A percentile compares a stretch with the other conserved stretches of the same genome.
phyloP scores from a whole-genome alignment of 73 alveolate genomes.

The Tetrahymena borealis region DNA sequence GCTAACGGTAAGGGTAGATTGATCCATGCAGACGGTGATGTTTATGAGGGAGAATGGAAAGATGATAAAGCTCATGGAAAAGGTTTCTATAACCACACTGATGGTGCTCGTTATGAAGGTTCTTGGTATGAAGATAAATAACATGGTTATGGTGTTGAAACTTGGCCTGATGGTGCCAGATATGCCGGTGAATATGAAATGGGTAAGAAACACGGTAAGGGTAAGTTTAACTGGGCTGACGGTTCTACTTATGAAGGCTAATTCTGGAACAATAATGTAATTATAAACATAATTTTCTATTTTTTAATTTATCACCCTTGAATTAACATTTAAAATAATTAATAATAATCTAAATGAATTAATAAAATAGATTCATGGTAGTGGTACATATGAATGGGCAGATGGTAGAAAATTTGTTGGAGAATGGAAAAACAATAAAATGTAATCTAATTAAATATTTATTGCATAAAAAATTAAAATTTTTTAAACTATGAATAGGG shows the following conservation, averaged over 20 bases:
- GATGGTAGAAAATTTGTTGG: conserved; percentile 74
- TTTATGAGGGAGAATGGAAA: neutral
- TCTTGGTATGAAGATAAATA: neutral
- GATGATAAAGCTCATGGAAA: neutral
- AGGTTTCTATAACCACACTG: neutral
- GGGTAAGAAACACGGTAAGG: neutral
- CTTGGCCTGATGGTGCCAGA: neutral
- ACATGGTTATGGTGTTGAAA: neutral
- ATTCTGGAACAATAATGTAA: neutral
- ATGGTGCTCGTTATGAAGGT: neutral
- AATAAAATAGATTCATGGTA: conserved; percentile 59
- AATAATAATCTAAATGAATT: no score
- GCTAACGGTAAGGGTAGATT: neutral
- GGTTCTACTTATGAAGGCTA: neutral
- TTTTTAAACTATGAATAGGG: neutral
- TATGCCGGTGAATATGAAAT: neutral
- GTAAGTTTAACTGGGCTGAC: neutral
- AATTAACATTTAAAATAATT: neutral
- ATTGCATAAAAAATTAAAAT: neutral
- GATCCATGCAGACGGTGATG: neutral
- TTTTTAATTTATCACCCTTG: neutral
- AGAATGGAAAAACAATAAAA: conserved; percentile 57
- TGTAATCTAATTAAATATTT: neutral
- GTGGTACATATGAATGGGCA: conserved; percentile 73
- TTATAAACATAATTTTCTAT: neutral